Base-by-base conservation (phyloP, 257 asterid species). In the Nicotiana obtusifolia region DNA sequence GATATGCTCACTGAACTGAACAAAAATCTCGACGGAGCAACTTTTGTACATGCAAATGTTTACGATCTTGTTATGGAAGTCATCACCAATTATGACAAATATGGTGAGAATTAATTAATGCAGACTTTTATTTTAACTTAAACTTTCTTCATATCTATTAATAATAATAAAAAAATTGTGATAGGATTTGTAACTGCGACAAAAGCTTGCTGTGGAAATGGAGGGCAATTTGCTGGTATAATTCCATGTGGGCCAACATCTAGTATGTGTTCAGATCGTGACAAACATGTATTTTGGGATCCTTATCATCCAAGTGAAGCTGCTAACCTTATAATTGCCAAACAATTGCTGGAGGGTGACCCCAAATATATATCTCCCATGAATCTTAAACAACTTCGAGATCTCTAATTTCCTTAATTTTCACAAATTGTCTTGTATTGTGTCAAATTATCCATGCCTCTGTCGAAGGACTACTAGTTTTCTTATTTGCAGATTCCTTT, bases 211-310 rank as follows among this genome's bases (percentile, higher is more conserved):
- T 95, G 99, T 54, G 98, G 97, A 62, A 89, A 93, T 31, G 97
- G 98, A 41, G 98, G 99, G 26, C 97, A 94, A 59, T 92, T 85
- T 61, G 91, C 98, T 0, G 98, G 97, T 44, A 88, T 95, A 66
- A 84, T 95, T 22, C 99, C 99, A 0, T 95, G 99, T 66, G 97
- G 99, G 13, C 97, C 96, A n/a, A 87, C 97, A 0, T 95, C 99
- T 5, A 92, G 89, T 83, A 37, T 91, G 89, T 93, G 99, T 82
- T 76, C 90, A 5, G 94, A 93, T 41, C 84, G 95, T 3, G 90
- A 86, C 64, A 93, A 93, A 64, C 94, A 95, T 86, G 95, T 95
- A 5, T 95, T 95, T 61, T 95, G 99, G 99, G 99, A 95, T 85
- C 91, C 96, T 57, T 95, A 95, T 84, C 99, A 95, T 80, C 99